These are phyloP conservation scores for Medicago arabica DNA, from an alignment of 306 rosid genomes.

Conservation along the genomic window DNA sequence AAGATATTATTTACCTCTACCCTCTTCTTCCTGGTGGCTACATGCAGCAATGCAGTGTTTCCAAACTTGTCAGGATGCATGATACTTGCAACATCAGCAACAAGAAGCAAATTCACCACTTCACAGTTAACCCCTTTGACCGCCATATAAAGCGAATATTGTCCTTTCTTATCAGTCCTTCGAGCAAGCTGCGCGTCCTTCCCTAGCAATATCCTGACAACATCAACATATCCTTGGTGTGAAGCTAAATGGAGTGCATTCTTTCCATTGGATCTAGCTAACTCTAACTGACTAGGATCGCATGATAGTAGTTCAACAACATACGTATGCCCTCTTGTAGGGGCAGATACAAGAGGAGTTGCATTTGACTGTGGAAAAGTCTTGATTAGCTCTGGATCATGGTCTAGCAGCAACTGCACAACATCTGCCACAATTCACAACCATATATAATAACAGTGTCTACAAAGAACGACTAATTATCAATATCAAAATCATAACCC, in stretches of 20 bases:
- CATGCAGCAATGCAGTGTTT: constrained; percentile 82
- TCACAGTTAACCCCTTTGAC: constrained; percentile 78
- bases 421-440: constrained; percentile 46
- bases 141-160: constrained; percentile 87
- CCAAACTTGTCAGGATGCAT: constrained; percentile 85
- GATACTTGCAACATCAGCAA: constrained; percentile 65
- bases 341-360: constrained; percentile 83
- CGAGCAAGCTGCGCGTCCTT: constrained; percentile 77
- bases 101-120: constrained; percentile 73
- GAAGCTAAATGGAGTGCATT: constrained; percentile 87
- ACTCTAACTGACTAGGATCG: constrained; percentile 67
- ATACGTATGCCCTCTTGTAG: constrained; percentile 70
- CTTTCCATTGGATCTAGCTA: constrained; percentile 78
- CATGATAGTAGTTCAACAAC: constrained; percentile 62
- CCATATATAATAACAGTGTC: neutral
- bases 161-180: constrained; percentile 87
- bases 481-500: neutral
- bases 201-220: constrained; percentile 59
- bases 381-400: constrained; percentile 70
- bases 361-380: constrained; percentile 84
- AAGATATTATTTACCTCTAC: constrained; percentile 63
- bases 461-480: neutral
- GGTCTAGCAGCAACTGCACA: constrained; percentile 71
- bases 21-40: constrained; percentile 89
- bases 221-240: constrained; percentile 75